Evolutionary conservation across 2,329 filamentous ascomycete species (phyloP), one percentile per base, ranked within the genome.

Genomic region (Aulographum hederae): DNA sequence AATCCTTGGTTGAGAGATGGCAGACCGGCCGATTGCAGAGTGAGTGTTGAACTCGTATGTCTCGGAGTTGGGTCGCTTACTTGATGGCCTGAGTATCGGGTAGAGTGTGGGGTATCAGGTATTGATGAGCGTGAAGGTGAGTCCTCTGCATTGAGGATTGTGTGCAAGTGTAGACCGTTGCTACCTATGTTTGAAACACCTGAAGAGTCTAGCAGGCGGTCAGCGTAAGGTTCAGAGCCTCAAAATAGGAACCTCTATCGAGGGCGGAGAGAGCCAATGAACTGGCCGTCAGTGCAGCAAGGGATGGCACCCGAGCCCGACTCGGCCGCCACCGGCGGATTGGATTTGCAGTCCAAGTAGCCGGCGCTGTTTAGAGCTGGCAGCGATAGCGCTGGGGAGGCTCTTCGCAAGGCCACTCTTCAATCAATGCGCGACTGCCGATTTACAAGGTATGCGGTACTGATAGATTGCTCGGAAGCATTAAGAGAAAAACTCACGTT

Each of bases 1-100:
- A 61, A 61, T 14, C 52, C 55, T 41, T 71, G 67, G 32, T 69
- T 71, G 38, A 73, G 61, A 0, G 67, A 67, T 2, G 69, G 68
- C 6, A 73, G 50, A 26, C 57, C 51, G 23, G 25, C 27, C 11
- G 11, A 8, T 5, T 23, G 8, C n/a, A 14, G 15, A 23, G 13
- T 34, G 21, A 25, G 8, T 25, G 21, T 25, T n/a, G 8, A n/a
- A 8, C 8, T 25, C 21, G 21, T 8, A n/a, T 25, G n/a, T 8
- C n/a, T n/a, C 21, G 8, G 21, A 40, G 44, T 48, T 15, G 48
- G 45, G 35, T 8, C 8, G 21, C 21, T 25, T 41, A 52, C 49
- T 37, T 41, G 39, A 19, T 48, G 45, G 20, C 41, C 40, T 16
- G 42, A 35, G 3, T 40, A 43, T 30, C 51, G 43, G 8, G 43